phyloP scores from a whole-genome alignment of 139 green algal species.

The Tetraselmis chui region DNA sequence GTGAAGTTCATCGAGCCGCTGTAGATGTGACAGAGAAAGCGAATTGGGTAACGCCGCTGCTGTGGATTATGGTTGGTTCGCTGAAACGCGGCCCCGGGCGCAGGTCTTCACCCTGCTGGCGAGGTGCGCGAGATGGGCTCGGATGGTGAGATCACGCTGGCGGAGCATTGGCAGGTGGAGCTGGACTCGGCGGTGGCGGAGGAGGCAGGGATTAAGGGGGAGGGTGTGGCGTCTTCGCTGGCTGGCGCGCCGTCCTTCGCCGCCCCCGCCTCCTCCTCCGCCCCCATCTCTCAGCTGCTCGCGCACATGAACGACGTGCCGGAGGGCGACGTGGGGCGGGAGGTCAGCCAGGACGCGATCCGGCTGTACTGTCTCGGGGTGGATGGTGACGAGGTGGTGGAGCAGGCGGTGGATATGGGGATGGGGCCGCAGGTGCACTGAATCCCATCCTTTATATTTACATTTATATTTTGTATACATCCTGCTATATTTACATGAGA shows the following conservation, averaged over 20 bases:
- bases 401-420: constrained; percentile 34
- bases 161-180: constrained; percentile 19
- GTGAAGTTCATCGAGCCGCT: no score
- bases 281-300: no score
- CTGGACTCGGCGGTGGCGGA: constrained; percentile 4
- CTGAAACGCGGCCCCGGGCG: background rate
- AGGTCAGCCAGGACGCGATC: constrained; percentile 11
- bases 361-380: constrained; percentile 33
- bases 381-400: constrained; percentile 34
- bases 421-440: constrained; percentile 10
- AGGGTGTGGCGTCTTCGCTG: background rate
- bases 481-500: background rate
- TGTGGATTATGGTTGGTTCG: no score
- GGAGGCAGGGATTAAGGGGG: no score
- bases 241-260: background rate
- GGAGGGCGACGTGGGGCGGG: background rate
- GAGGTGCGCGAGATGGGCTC: constrained; percentile 25
- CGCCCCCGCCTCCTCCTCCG: background rate
- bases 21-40: no score
- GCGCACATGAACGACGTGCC: background rate
- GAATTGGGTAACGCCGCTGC: no score
- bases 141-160: constrained; percentile 28
- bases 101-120: constrained; percentile 7
- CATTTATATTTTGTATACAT: no score
- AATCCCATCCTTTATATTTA: no score